Evolutionary conservation across 768 basidiomycete genomes (phyloP).

Genomic region (Lentinula sp.): DNA sequence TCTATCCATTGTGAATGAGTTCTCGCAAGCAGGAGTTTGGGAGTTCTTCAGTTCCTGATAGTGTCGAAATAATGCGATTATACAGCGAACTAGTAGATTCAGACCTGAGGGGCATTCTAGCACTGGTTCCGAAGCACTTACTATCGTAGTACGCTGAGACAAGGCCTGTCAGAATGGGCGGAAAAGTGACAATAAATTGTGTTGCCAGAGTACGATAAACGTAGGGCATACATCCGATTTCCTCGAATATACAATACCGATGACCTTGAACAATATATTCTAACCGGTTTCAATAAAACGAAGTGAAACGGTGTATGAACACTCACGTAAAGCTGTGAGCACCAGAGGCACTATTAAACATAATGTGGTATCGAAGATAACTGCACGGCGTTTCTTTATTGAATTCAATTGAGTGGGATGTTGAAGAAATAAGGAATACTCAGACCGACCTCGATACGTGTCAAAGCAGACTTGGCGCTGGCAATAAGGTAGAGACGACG

Average conservation of each 20-base stretch:
- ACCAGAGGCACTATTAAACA: conserved; percentile 30
- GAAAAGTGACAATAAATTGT: conserved; percentile 15
- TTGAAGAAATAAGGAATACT: background rate
- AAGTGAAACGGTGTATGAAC: background rate
- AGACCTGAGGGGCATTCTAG: background rate
- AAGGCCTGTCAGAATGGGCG: conserved; percentile 23
- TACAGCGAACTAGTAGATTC: background rate
- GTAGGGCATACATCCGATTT: conserved; percentile 28
- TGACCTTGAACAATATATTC: conserved; percentile 28
- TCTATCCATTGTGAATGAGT: conserved; percentile 26
- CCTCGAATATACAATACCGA: conserved; percentile 30
- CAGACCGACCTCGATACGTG: background rate
- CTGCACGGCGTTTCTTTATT: conserved; percentile 24
- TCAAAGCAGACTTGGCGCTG: background rate
- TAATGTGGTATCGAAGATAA: conserved; percentile 29
- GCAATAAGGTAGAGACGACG: conserved; percentile 14
- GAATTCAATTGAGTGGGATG: conserved; percentile 15
- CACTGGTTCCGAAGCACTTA: conserved; percentile 14
- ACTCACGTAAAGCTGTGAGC: conserved; percentile 28
- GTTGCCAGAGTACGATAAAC: conserved; percentile 20
- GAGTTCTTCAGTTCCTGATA: background rate
- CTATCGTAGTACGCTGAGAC: conserved; percentile 25
- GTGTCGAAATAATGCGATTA: background rate
- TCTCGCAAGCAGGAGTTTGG: no score
- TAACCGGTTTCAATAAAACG: conserved; percentile 8